Percentiles rank a stretch among this genome's conserved stretches.
These are phyloP conservation scores for Daldinia eschscholtzii DNA, from an alignment of 2,329 filamentous ascomycete genomes.

Conservation along the genomic window DNA sequence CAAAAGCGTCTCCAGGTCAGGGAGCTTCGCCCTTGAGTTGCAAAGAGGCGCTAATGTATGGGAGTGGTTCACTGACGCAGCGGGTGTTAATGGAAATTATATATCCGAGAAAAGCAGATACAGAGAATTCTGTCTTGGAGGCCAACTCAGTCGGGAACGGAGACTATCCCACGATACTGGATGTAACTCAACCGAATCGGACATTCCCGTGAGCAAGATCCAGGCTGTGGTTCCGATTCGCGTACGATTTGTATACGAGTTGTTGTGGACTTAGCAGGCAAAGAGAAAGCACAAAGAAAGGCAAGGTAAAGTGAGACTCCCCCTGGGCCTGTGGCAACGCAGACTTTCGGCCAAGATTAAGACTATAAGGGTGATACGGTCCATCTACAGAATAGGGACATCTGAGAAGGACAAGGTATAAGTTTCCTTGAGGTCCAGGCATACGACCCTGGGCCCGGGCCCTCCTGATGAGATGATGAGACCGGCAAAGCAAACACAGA, in stretches of 20 bases:
- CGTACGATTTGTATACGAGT: constrained; percentile 7
- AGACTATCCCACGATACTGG: constrained; percentile 13
- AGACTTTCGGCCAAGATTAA: constrained; percentile 30
- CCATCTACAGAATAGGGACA: constrained; percentile 28
- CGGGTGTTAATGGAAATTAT: constrained; percentile 30
- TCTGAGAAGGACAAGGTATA: constrained; percentile 28
- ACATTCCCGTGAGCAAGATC: constrained; percentile 16
- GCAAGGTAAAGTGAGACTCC: constrained; percentile 26
- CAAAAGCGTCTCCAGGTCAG: constrained; percentile 39
- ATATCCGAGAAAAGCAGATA: constrained; percentile 33
- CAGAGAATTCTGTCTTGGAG: constrained; percentile 15
- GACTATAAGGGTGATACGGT: constrained; percentile 26
- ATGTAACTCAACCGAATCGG: constrained; percentile 28
- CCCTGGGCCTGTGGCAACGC: constrained; percentile 24
- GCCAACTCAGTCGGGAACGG: constrained; percentile 1
- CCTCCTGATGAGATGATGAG: constrained; percentile 17
- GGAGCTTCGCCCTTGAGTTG: constrained; percentile 37
- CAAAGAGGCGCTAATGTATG: constrained; percentile 33
- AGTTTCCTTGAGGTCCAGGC: constrained; percentile 24
- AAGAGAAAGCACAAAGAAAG: constrained; percentile 10
- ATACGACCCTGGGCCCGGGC: constrained; percentile 33
- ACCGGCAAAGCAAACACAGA: constrained; percentile 30
- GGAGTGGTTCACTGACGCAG: constrained; percentile 17
- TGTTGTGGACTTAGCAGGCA: not conserved
- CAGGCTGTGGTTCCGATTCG: constrained; percentile 9